These are phyloP conservation scores for Pyricularia grisea DNA, from an alignment of 2,329 filamentous ascomycete genomes.

Conservation along the genomic window DNA sequence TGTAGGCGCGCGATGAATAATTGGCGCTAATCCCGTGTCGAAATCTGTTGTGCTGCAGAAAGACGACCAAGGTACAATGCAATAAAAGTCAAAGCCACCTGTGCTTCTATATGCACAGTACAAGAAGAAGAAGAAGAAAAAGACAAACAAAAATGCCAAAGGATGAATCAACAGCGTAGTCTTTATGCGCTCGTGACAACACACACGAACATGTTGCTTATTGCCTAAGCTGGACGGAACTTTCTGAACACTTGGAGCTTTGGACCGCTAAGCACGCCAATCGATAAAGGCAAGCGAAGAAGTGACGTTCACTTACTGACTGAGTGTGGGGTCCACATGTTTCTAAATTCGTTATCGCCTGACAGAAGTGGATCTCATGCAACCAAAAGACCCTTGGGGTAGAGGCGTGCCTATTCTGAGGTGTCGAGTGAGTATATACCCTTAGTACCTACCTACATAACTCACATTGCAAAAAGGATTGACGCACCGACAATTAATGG, in stretches of 20 bases:
- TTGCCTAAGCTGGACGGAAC: neutral
- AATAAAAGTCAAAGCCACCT: neutral
- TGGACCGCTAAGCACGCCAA: neutral
- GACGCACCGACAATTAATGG: neutral
- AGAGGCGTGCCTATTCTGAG: neutral
- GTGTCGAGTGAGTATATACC: neutral
- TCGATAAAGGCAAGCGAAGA: neutral
- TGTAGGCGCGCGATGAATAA: neutral
- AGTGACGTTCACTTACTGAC: neutral
- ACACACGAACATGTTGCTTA: neutral
- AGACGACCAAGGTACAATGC: neutral
- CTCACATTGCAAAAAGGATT: neutral
- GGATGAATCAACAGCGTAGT: neutral
- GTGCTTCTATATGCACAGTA: constrained; percentile 1
- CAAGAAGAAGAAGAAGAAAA: neutral
- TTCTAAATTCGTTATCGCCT: neutral
- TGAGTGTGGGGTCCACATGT: neutral
- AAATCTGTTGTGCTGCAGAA: neutral
- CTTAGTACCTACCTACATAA: neutral
- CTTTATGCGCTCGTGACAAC: neutral
- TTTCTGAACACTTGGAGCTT: constrained; percentile 7
- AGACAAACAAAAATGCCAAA: neutral
- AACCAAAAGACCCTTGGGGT: neutral
- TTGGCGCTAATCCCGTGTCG: neutral
- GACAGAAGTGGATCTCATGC: neutral